Percentiles rank a stretch among this genome's conserved stretches.
These are phyloP conservation scores for Phytopythium oedochilum DNA, from an alignment of 352 stramenopile genomes.

Conservation along the genomic window DNA sequence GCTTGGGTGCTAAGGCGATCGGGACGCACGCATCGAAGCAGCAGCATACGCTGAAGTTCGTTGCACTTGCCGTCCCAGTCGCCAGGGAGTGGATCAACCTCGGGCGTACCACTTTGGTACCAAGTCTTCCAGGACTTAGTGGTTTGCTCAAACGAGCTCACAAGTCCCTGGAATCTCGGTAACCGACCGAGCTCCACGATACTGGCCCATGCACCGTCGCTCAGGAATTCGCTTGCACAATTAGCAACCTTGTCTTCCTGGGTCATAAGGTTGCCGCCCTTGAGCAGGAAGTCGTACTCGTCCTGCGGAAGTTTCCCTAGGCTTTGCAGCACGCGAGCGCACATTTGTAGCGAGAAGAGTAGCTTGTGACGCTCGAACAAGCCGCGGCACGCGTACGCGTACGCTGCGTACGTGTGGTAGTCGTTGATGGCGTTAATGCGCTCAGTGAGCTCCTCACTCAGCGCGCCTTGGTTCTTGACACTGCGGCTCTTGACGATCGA, in stretches of 20 bases:
- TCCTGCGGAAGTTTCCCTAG: constrained; percentile 89
- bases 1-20: constrained; percentile 92
- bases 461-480: constrained; percentile 70
- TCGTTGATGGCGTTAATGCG: constrained; percentile 93
- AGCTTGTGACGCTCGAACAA: constrained; percentile 97
- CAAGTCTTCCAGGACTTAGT: constrained; percentile 79
- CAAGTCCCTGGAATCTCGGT: constrained; percentile 81
- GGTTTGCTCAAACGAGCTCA: constrained; percentile 88
- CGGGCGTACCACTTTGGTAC: constrained; percentile 86
- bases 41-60: constrained; percentile 91
- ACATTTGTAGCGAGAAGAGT: constrained; percentile 94
- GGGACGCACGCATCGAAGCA: constrained; percentile 91
- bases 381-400: constrained; percentile 92
- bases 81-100: constrained; percentile 87
- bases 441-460: constrained; percentile 81
- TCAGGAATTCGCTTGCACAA: constrained; percentile 84
- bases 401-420: constrained; percentile 94
- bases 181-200: constrained; percentile 93
- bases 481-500: constrained; percentile 88
- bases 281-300: constrained; percentile 95
- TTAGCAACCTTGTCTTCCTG: constrained; percentile 78
- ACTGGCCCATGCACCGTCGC: constrained; percentile 81
- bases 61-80: constrained; percentile 93
- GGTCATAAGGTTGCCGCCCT: constrained; percentile 71
- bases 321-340: constrained; percentile 89